A percentile compares a stretch with the other conserved stretches of the same genome.
phyloP scores from a whole-genome alignment of 129 eudicot species.

The Lactuca sativa region DNA sequence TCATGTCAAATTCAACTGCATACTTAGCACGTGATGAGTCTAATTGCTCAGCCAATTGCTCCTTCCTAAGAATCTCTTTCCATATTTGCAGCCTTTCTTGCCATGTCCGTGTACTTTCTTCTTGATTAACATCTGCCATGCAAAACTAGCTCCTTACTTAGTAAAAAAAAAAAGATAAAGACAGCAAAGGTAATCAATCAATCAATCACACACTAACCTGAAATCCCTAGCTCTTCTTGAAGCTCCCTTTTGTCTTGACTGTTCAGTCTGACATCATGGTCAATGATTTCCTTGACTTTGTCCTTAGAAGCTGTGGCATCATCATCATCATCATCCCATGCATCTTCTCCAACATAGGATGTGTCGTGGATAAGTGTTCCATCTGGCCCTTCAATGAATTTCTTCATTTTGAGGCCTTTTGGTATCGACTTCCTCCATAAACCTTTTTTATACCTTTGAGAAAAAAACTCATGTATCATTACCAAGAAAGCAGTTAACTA shows the following conservation, averaged over 20 bases:
- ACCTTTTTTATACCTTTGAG: slow-evolving; percentile 71
- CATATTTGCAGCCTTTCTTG: slow-evolving; percentile 84
- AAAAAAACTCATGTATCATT: background rate
- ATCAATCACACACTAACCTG: slow-evolving; percentile 46
- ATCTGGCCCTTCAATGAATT: slow-evolving; percentile 71
- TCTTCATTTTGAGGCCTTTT: slow-evolving; percentile 86
- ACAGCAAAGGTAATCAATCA: background rate
- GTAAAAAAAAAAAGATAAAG: background rate
- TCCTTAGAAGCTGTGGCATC: slow-evolving; percentile 32
- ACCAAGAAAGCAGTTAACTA: background rate
- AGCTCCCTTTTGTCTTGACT: slow-evolving; percentile 42
- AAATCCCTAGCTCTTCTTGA: slow-evolving; percentile 54
- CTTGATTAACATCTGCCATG: slow-evolving; percentile 34
- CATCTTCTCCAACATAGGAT: slow-evolving; percentile 81
- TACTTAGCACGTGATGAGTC: slow-evolving; percentile 62
- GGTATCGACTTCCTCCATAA: slow-evolving; percentile 91
- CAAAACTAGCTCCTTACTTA: slow-evolving; percentile 14
- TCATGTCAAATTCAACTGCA: slow-evolving; percentile 90
- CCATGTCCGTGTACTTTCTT: slow-evolving; percentile 66
- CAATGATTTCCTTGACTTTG: slow-evolving; percentile 46
- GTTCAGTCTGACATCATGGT: slow-evolving; percentile 38
- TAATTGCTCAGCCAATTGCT: slow-evolving; percentile 65
- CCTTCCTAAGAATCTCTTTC: slow-evolving; percentile 71
- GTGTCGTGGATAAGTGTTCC: slow-evolving; percentile 73
- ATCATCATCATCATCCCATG: slow-evolving; percentile 83